Evolutionary conservation across 345 rosid genomes (phyloP).

Genomic region (Brassica carinata): DNA sequence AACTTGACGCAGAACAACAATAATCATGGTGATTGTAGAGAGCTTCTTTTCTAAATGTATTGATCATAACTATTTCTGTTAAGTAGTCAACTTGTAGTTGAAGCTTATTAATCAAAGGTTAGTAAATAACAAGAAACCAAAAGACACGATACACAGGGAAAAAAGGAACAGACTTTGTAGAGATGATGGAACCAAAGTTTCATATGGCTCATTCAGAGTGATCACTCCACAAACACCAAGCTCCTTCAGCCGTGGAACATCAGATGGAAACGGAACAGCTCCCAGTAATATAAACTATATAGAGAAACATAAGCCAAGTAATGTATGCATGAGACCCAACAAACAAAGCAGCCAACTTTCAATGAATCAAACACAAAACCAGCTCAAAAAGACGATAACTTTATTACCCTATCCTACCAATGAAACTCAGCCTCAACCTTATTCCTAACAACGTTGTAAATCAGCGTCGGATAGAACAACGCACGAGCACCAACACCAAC

Average conservation of each 20-base stretch:
- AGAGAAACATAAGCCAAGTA: background rate
- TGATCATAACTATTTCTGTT: background rate
- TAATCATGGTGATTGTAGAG: background rate
- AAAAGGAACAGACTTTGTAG: conserved; percentile 56
- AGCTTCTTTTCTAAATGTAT: background rate
- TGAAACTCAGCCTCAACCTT: conserved; percentile 82
- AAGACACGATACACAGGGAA: conserved; percentile 8
- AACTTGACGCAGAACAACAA: background rate
- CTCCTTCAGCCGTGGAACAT: conserved; percentile 71
- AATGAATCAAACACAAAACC: background rate
- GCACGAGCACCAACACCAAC: conserved; percentile 96
- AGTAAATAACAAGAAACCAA: conserved; percentile 21
- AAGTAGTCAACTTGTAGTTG: background rate
- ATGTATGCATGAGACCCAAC: conserved; percentile 2
- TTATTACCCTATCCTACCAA: conserved; percentile 90
- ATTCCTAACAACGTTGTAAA: conserved; percentile 94
- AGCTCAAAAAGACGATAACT: background rate
- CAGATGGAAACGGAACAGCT: conserved; percentile 81
- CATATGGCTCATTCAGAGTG: conserved; percentile 79
- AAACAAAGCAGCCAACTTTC: background rate
- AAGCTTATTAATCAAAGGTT: background rate
- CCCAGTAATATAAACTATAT: conserved; percentile 67
- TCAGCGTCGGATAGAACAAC: conserved; percentile 83
- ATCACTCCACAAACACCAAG: conserved; percentile 77
- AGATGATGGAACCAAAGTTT: conserved; percentile 85